Evolutionary conservation across 2,329 filamentous ascomycete genomes (phyloP), one percentile per base, ranked within the genome.

Genomic region (Pyricularia sp.): DNA sequence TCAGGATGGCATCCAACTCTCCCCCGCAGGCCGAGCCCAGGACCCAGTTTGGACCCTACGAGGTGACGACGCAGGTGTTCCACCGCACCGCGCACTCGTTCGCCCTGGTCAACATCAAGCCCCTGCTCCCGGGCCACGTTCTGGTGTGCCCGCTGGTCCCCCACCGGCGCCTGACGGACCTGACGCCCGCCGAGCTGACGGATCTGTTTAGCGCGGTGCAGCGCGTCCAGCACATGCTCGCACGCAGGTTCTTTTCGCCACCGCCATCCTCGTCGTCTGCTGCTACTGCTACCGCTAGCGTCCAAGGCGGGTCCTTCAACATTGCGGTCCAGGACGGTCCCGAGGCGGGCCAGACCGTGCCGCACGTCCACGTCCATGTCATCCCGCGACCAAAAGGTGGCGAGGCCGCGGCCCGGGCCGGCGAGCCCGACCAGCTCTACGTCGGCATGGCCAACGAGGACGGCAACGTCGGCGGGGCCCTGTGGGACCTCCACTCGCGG

Each of bases 91-190:
- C 86, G 0, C 85, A 91, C 74, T 92, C 90, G 73, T 97, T 93
- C 81, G 93, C 92, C 68, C 85, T 98, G 71, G 94, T 98, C 69
- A 99, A 99, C 81, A 88, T 98, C 77, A 97, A 97, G 80, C 95
- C 95, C 28, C 87, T 99, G 55, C 86, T 97, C 1, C 93, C 94
- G 0, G 95, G 95, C 69, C 95, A 99, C 81, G 90, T 98, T 71
- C 91, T 99, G 36, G 87, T 99, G 71, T 97, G 92, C 72, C 93
- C 95, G 0, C 85, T 87, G 25, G 84, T 84, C 42, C 80, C 82
- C 31, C 90, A 93, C 73, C 86, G 85, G 65, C 91, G 92, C 66
- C 85, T 98, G 69, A 87, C 88, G 67, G 91, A 96, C 77, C 86
- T 97, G 65, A 87, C 88, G 0, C 74, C 84, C 0, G 81, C 83